Evolutionary conservation across 441 rosid genomes (phyloP), one percentile per base, ranked within the genome.

Genomic region (Euphorbia celastroides): DNA sequence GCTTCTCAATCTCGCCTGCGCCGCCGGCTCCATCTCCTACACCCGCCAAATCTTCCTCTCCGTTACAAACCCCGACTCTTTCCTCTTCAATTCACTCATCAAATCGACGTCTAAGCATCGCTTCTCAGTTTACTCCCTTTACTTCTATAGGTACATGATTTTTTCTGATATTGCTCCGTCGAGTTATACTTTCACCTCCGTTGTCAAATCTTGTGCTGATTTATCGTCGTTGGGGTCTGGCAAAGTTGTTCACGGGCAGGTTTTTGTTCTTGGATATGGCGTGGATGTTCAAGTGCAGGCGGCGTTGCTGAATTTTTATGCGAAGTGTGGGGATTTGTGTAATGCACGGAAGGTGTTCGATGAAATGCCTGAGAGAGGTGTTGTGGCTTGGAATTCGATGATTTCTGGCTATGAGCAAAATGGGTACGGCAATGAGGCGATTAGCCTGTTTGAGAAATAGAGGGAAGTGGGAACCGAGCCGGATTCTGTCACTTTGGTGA

Each of bases 351-450:
- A 72, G 65, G 79, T 89, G 83, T 91, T 93, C 69, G 96, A 87
- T 66, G 78, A 44, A 83, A 83, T 88, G 89, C 82, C 83, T 22
- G 90, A 72, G 0, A 85, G 72, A 76, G 81, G 81, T 8, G n/a
- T 85, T 20, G 96, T 93, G 25, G 88, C 94, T 3, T 93, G 97
- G 98, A 91, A 90, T 69, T 83, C 95, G 22, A 83, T 90, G 70
- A 74, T 93, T 75, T 90, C 95, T 0, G 90, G 95, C 9, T 89
- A 84, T 26, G 97, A 89, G 75, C 95, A 87, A 72, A 85, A 86
- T 34, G 99, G 96, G 52, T 70, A 67, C 51, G 85, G 82, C 13
- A 80, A 82, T 32, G 87, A 91, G 70, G 97, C 93, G 1, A 67
- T 86, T 72, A 58, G 57, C 3, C 72, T 89, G 78, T 89, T 90